phyloP scores from a whole-genome alignment of 2,329 filamentous ascomycete genomes.

The Alternaria brassicicola region DNA sequence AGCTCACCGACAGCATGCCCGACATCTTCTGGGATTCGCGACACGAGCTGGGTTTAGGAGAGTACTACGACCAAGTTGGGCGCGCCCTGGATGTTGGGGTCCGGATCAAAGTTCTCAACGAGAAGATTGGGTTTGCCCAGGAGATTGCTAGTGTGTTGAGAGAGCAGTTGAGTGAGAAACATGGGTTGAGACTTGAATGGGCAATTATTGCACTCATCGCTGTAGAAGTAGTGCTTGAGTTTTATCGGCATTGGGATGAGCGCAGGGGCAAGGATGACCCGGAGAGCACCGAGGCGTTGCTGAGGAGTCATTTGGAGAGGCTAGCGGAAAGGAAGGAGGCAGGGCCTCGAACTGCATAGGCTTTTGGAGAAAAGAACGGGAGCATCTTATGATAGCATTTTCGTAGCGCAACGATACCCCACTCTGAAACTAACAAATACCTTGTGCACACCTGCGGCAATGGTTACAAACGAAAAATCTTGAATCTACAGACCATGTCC shows the following conservation, averaged over 20 bases:
- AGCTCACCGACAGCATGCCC: conserved; percentile 91
- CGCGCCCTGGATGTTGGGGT: conserved; percentile 88
- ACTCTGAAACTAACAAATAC: conserved; percentile 18
- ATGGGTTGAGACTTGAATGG: conserved; percentile 87
- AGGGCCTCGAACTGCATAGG: neutral
- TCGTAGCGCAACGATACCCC: conserved; percentile 29
- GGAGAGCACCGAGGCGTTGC: conserved; percentile 49
- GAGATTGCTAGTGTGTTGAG: conserved; percentile 90
- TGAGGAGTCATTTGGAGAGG: conserved; percentile 46
- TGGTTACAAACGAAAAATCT: conserved; percentile 22
- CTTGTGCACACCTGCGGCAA: conserved; percentile 9
- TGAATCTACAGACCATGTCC: conserved; percentile 30
- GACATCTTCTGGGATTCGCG: conserved; percentile 96
- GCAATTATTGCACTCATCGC: conserved; percentile 94
- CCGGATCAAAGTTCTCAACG: conserved; percentile 87
- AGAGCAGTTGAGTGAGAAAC: conserved; percentile 87
- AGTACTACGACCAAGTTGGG: conserved; percentile 94
- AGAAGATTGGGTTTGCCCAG: conserved; percentile 97
- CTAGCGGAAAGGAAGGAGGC: conserved; percentile 9
- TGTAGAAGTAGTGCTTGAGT: conserved; percentile 88
- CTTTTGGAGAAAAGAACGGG: neutral
- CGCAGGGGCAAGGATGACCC: conserved; percentile 53
- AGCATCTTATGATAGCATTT: neutral
- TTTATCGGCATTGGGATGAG: conserved; percentile 74
- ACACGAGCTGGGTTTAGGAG: conserved; percentile 87